Percentiles rank a stretch among this genome's conserved stretches.
These are phyloP conservation scores for Blastocystis sp. DNA, from an alignment of 352 stramenopile genomes.

Conservation along the genomic window DNA sequence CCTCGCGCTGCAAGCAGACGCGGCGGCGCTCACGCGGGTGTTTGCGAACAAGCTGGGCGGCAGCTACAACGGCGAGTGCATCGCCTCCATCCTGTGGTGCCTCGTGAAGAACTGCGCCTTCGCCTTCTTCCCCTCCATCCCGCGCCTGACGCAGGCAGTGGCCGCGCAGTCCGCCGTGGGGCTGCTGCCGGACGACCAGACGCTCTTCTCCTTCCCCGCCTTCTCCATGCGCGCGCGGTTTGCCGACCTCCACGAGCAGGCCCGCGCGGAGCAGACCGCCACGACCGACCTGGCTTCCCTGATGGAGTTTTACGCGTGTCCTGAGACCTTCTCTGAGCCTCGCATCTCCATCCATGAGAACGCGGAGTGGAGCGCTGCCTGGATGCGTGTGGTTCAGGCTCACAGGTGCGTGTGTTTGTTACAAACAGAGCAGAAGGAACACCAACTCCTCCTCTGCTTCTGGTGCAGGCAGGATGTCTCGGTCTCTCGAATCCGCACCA, in stretches of 20 bases:
- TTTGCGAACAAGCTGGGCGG: not conserved
- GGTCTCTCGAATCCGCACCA: not conserved
- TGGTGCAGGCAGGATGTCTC: constrained; percentile 14
- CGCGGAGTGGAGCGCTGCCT: constrained; percentile 36
- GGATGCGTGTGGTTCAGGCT: not conserved
- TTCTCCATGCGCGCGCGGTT: too few species aligned
- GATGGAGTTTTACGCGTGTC: not conserved
- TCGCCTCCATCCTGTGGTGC: not conserved
- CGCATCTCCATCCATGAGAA: not conserved
- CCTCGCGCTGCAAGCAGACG: not conserved
- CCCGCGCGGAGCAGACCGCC: not conserved
- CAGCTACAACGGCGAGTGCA: not conserved
- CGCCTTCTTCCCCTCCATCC: not conserved
- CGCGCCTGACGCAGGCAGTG: not conserved
- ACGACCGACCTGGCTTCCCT: not conserved
- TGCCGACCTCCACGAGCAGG: too few species aligned
- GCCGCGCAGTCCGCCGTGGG: too few species aligned
- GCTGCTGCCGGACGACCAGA: too few species aligned
- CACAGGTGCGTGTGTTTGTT: not conserved
- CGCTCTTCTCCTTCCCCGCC: too few species aligned
- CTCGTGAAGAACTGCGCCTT: not conserved
- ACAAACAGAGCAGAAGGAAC: constrained; percentile 30
- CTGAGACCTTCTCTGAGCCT: not conserved
- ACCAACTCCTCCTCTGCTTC: constrained; percentile 14
- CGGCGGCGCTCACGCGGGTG: not conserved